A percentile compares a stretch with the other conserved stretches of the same genome.
These are phyloP conservation scores for Calonectria pauciramosa DNA, from an alignment of 2,329 filamentous ascomycete genomes.

Conservation along the genomic window DNA sequence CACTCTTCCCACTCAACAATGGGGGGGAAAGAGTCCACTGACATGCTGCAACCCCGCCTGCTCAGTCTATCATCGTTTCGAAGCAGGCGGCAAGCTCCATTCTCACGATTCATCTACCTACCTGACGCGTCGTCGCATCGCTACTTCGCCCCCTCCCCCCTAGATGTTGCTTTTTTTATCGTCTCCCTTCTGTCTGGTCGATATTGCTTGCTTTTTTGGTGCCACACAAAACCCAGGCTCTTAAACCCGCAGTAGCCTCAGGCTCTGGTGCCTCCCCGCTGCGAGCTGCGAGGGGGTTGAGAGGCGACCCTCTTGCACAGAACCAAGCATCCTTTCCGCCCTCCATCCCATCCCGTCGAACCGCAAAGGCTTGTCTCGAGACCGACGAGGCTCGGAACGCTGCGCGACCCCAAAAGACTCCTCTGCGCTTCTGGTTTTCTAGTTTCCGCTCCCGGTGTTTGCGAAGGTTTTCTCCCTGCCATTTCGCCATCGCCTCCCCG, in stretches of 20 bases:
- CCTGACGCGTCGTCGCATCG: slow-evolving; percentile 10
- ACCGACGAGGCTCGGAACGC: not conserved
- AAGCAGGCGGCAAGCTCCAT: not conserved
- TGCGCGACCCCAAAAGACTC: not conserved
- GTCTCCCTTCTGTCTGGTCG: not conserved
- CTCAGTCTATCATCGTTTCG: slow-evolving; percentile 1
- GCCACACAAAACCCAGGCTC: not conserved
- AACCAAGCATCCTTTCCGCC: not conserved
- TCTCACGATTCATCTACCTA: slow-evolving; percentile 15
- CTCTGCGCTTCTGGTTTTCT: not conserved
- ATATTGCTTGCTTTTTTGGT: not conserved
- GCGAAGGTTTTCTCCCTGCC: not conserved
- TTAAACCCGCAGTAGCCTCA: not conserved
- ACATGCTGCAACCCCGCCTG: not conserved
- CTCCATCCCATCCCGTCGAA: not conserved
- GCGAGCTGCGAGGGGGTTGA: not conserved
- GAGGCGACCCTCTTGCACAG: not conserved
- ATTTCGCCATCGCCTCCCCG: not conserved
- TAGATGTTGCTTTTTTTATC: slow-evolving; percentile 2
- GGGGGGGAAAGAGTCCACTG: not conserved
- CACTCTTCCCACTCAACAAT: not conserved
- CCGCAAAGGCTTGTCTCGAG: not conserved
- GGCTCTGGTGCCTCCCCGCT: not conserved
- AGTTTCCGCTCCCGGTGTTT: not conserved
- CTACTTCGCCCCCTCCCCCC: not conserved